These are phyloP conservation scores for Aquilaria sinensis DNA, from an alignment of 345 rosid species.

Conservation along the genomic window DNA sequence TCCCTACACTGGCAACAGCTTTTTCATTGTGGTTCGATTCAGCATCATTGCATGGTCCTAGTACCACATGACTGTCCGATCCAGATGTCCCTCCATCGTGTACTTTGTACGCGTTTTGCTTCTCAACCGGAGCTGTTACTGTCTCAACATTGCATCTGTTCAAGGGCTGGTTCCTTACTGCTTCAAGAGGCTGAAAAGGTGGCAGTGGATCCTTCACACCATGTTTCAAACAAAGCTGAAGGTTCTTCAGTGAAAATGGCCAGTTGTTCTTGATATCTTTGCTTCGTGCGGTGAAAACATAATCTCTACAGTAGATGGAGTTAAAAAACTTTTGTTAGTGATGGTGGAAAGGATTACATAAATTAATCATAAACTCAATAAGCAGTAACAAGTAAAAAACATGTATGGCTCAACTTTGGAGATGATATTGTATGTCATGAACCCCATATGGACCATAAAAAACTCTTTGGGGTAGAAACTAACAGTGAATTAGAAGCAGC, in stretches of 20 bases:
- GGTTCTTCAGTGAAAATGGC: slow-evolving; percentile 76
- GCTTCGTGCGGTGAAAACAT: slow-evolving; percentile 67
- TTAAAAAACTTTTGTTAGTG: slow-evolving; percentile 6
- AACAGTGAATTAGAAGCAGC: slow-evolving; percentile 20
- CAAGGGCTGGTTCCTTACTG: slow-evolving; percentile 31
- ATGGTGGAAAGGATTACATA: background rate
- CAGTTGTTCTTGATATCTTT: slow-evolving; percentile 76
- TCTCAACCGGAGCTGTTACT: slow-evolving; percentile 18
- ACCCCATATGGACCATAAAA: slow-evolving; percentile 17
- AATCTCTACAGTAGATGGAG: slow-evolving; percentile 64
- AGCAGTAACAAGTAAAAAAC: background rate
- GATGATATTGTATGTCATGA: slow-evolving; percentile 24
- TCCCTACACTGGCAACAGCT: slow-evolving; percentile 30
- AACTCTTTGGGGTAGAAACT: slow-evolving; percentile 14
- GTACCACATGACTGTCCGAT: slow-evolving; percentile 19
- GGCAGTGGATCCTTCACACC: slow-evolving; percentile 87
- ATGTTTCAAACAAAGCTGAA: slow-evolving; percentile 80
- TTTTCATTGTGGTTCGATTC: slow-evolving; percentile 18
- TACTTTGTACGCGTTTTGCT: slow-evolving; percentile 22
- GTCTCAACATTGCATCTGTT: slow-evolving; percentile 30
- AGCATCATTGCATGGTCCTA: slow-evolving; percentile 27
- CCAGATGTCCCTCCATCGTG: slow-evolving; percentile 17
- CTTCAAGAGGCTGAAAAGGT: slow-evolving; percentile 57
- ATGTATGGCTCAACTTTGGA: slow-evolving; percentile 1
- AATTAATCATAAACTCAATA: background rate